phyloP scores from a whole-genome alignment of 768 basidiomycete species.

The Solioccasus polychromus region DNA sequence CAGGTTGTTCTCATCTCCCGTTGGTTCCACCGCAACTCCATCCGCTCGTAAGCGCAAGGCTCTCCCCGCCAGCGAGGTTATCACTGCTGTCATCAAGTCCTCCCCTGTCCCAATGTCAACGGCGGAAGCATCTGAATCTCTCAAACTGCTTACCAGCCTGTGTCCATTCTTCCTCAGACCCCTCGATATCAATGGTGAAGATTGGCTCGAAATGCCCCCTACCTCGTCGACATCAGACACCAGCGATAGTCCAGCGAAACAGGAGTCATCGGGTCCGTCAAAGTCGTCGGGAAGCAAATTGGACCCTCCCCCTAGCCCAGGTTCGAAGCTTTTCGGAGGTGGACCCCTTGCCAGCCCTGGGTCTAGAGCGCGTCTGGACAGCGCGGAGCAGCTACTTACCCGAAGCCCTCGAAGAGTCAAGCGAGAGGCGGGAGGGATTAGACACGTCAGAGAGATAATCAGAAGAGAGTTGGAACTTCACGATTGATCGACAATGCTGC shows the following conservation, averaged over 20 bases:
- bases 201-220: conserved; percentile 51
- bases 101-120: conserved; percentile 77
- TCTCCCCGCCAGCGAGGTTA: conserved; percentile 64
- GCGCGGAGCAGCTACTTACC: conserved; percentile 56
- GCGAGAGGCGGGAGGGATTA: conserved; percentile 67
- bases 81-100: conserved; percentile 70
- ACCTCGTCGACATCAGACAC: conserved; percentile 17
- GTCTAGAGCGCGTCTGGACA: conserved; percentile 49
- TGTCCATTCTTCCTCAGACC: conserved; percentile 80
- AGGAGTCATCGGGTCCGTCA: conserved; percentile 34
- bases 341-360: conserved; percentile 49
- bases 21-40: conserved; percentile 49
- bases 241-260: conserved; percentile 6
- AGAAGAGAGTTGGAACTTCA: conserved; percentile 72
- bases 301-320: conserved; percentile 37
- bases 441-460: conserved; percentile 80
- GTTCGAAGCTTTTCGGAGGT: conserved; percentile 28
- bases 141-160: conserved; percentile 59
- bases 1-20: conserved; percentile 70
- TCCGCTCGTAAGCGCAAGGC: conserved; percentile 67
- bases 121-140: conserved; percentile 74
- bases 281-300: conserved; percentile 29
- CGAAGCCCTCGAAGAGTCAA: conserved; percentile 74
- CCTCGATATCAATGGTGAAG: conserved; percentile 56
- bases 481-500: conserved; percentile 40